Evolutionary conservation across 768 basidiomycete species (phyloP).

Genomic region (Galerina sulciceps): DNA sequence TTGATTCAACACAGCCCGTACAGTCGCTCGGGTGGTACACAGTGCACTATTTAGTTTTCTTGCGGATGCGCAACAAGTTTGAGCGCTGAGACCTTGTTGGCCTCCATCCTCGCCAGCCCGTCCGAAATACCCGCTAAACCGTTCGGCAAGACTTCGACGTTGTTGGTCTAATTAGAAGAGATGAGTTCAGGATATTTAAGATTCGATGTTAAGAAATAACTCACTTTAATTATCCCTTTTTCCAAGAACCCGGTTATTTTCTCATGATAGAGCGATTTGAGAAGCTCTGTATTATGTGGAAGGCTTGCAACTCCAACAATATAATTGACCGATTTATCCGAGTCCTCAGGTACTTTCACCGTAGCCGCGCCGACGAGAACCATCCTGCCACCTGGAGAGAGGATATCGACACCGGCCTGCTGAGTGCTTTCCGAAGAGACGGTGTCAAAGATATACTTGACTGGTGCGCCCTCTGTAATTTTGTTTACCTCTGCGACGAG

Average conservation of each 20-base stretch:
- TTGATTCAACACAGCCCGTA: too few relatives aligned
- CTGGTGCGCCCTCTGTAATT: constrained; percentile 18
- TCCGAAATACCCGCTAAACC: constrained; percentile 46
- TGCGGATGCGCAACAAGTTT: constrained; percentile 43
- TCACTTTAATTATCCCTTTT: constrained; percentile 24
- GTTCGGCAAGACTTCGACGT: constrained; percentile 40
- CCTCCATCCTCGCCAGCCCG: constrained; percentile 43
- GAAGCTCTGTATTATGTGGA: constrained; percentile 17
- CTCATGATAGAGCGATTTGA: constrained; percentile 18
- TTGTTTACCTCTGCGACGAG: constrained; percentile 25
- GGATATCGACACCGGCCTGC: constrained; percentile 26
- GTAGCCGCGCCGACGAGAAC: background rate
- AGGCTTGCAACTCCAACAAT: constrained; percentile 11
- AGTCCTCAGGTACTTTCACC: constrained; percentile 2
- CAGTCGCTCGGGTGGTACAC: too few relatives aligned
- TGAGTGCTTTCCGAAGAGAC: constrained; percentile 27
- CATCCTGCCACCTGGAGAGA: constrained; percentile 18
- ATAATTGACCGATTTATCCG: constrained; percentile 12
- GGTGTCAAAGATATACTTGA: constrained; percentile 31
- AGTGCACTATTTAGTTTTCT: constrained; percentile 15
- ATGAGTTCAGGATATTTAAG: background rate
- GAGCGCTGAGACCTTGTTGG: constrained; percentile 41
- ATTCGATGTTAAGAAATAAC: background rate
- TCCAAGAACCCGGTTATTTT: constrained; percentile 18
- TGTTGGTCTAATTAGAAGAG: constrained; percentile 39